Evolutionary conservation across 805 yeast species (phyloP).

Genomic region (Wickerhamia fluorescens): DNA sequence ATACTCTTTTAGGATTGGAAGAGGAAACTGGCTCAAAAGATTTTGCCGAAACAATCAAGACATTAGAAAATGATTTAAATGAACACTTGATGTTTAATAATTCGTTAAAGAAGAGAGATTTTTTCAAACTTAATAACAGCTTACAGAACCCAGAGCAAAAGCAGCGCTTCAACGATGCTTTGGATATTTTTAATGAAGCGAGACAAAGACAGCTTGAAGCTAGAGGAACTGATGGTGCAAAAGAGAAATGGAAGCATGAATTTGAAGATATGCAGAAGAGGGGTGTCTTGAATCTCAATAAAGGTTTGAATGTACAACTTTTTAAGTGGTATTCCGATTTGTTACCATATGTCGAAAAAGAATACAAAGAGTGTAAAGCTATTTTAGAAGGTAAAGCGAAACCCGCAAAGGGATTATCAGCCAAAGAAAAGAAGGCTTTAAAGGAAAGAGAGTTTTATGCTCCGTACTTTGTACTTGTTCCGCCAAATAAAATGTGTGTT

Average conservation of each 20-base stretch:
- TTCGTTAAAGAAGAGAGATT: constrained; percentile 44
- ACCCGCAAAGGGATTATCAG: constrained; percentile 3
- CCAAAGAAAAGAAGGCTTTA: constrained; percentile 18
- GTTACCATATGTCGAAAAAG: constrained; percentile 64
- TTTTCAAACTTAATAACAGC: constrained; percentile 56
- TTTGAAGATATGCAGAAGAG: constrained; percentile 58
- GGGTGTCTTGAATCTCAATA: constrained; percentile 49
- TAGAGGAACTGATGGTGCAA: constrained; percentile 78
- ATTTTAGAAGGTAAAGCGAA: constrained; percentile 27
- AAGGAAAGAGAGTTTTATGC: constrained; percentile 56
- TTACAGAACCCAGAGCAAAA: constrained; percentile 40
- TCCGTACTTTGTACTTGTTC: constrained; percentile 66
- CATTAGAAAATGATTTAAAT: constrained; percentile 20
- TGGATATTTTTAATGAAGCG: constrained; percentile 64
- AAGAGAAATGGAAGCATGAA: constrained; percentile 81
- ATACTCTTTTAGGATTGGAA: constrained; percentile 48
- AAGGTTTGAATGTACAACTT: constrained; percentile 62
- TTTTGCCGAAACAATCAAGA: constrained; percentile 19
- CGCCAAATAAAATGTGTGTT: constrained; percentile 75
- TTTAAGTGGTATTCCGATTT: constrained; percentile 81
- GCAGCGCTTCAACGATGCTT: constrained; percentile 49
- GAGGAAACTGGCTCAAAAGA: constrained; percentile 14
- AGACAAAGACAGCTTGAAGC: constrained; percentile 75
- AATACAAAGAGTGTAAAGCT: constrained; percentile 48
- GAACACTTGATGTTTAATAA: constrained; percentile 25